phyloP scores from a whole-genome alignment of 257 asterid species.

The Coffea eugenioides region DNA sequence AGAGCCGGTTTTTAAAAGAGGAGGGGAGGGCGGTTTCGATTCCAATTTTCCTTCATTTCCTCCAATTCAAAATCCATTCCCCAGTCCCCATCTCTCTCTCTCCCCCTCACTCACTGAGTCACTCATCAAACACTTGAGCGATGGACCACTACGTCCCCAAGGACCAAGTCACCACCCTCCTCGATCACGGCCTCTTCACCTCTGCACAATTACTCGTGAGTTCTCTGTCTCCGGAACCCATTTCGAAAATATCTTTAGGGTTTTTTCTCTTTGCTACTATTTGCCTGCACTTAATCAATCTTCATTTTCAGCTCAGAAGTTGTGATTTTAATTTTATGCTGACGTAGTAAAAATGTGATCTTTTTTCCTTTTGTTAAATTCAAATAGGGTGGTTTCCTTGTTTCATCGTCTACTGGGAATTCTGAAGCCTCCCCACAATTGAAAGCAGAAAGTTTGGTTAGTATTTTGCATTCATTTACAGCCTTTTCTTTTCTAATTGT shows the following conservation, averaged over 20 bases:
- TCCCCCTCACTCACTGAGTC: background rate
- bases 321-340: background rate
- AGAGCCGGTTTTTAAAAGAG: background rate
- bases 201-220: slow-evolving; percentile 88
- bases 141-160: slow-evolving; percentile 45
- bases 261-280: background rate
- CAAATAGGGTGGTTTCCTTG: slow-evolving; percentile 81
- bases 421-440: slow-evolving; percentile 73
- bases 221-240: background rate
- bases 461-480: slow-evolving; percentile 17
- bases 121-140: background rate
- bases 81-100: background rate
- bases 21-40: slow-evolving; percentile 1
- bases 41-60: background rate
- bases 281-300: background rate
- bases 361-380: slow-evolving; percentile 7
- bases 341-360: background rate
- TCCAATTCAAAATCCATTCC: background rate
- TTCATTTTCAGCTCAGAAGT: background rate
- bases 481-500: background rate
- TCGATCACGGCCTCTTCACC: slow-evolving; percentile 78
- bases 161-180: slow-evolving; percentile 65
- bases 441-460: slow-evolving; percentile 86
- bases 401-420: slow-evolving; percentile 66
- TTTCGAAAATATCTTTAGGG: background rate